Conservation (phyloP, 257 asterid genomes). For the Plantago ovata region DNA sequence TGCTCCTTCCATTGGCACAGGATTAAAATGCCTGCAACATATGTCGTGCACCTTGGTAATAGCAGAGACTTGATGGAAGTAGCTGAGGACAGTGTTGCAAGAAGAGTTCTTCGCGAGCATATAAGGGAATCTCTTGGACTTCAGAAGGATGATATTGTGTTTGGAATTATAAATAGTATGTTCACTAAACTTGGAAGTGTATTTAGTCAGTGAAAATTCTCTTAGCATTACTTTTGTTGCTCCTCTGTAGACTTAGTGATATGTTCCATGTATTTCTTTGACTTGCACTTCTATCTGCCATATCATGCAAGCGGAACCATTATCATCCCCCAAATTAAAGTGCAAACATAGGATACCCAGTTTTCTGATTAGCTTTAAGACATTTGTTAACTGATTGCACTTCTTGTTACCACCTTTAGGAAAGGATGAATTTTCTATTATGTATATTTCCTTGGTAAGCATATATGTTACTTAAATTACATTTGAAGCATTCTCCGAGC, state of each 20-base stretch:
- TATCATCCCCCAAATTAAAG: not conserved
- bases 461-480: constrained; percentile 5
- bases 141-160: constrained; percentile 73
- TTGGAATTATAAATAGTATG: constrained; percentile 91
- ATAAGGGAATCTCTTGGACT: constrained; percentile 86
- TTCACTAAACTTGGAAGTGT: constrained; percentile 19
- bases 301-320: not conserved
- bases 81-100: constrained; percentile 76
- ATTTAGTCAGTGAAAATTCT: constrained; percentile 6
- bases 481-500: constrained; percentile 18
- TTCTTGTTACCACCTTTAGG: constrained; percentile 10
- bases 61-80: constrained; percentile 88
- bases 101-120: constrained; percentile 82
- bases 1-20: constrained; percentile 39
- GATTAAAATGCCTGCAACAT: constrained; percentile 90
- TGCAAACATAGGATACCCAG: not conserved
- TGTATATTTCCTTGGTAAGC: constrained; percentile 2
- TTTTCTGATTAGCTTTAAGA: constrained; percentile 4
- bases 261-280: constrained; percentile 12
- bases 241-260: not conserved
- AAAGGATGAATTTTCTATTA: not conserved
- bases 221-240: constrained; percentile 1
- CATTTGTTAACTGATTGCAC: not conserved
- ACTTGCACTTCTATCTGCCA: constrained; percentile 7
- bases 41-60: constrained; percentile 97